Evolutionary conservation across 192 early-diverging fungal species (phyloP), one percentile per base, ranked within the genome.

Genomic region (Coemansia sp.): DNA sequence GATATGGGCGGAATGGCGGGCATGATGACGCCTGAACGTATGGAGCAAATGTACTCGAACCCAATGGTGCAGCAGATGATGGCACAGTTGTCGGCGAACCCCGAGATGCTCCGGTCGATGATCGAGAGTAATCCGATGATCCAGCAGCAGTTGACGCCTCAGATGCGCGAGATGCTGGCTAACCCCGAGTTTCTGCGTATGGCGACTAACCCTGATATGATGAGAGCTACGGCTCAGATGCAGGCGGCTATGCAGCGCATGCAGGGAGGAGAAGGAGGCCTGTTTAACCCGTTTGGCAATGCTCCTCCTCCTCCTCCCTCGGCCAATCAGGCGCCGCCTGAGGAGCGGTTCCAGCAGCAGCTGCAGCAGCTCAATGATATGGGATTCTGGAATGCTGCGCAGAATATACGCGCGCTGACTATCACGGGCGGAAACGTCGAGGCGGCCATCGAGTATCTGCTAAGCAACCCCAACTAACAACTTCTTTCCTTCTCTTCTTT

Each of bases 311-410:
- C 41, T 19, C n/a, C 48, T 14, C n/a, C n/a, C n/a, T n/a, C n/a
- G n/a, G 24, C 35, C 2, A 55, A 22, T 29, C 84, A 84, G 68
- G 56, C 66, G 52, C 62, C 83, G 60, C 72, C 61, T 26, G 76
- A 62, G 54, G 80, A 69, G 67, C 69, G 88, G 14, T 90, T 83
- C 62, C 84, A 85, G 69, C 74, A 80, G 10, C 92, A 97, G 79
- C 83, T 96, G 46, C 88, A 90, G 70, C 89, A 88, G 76, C 74
- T 88, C 68, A 90, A 84, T 64, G 97, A 99, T 26, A 99, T 99
- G 97, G 97, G 97, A 17, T 94, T 99, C 70, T 91, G 80, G 70
- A 88, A 95, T 70, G 88, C 88, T 2, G 78, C 84, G 26, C 88
- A 91, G 76, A 99, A 99, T 65, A 90, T 99, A 59, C 83, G 92